Evolutionary conservation across 257 asterid genomes (phyloP).

Genomic region (Avicennia marina): DNA sequence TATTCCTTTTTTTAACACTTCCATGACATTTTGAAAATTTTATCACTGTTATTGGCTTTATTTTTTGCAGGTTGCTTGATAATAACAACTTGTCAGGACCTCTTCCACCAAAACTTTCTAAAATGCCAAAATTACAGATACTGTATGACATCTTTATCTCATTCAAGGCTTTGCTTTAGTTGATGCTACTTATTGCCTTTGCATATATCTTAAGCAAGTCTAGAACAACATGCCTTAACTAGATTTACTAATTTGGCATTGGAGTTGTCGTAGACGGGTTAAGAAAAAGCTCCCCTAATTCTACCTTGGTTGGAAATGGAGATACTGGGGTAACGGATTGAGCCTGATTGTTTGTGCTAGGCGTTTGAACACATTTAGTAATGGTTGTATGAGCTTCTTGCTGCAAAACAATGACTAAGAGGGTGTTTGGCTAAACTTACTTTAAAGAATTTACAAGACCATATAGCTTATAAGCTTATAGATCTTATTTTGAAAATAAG

Average conservation of each 20-base stretch:
- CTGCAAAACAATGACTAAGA: too few relatives aligned
- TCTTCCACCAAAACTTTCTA: constrained; percentile 66
- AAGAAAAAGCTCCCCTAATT: not conserved
- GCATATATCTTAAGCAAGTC: too few relatives aligned
- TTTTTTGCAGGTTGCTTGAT: constrained; percentile 81
- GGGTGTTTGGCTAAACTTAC: too few relatives aligned
- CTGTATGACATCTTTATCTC: constrained; percentile 50
- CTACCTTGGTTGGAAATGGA: too few relatives aligned
- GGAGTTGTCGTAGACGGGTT: constrained; percentile 7
- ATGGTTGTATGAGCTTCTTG: too few relatives aligned
- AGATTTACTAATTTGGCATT: not conserved
- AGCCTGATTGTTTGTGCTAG: too few relatives aligned
- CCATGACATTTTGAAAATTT: constrained; percentile 7
- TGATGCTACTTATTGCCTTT: not conserved
- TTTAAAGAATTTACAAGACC: too few relatives aligned
- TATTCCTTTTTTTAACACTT: not conserved
- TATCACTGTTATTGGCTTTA: constrained; percentile 7
- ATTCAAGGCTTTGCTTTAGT: not conserved
- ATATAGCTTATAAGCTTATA: too few relatives aligned
- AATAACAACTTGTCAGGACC: constrained; percentile 86
- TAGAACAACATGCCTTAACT: too few relatives aligned
- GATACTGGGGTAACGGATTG: too few relatives aligned
- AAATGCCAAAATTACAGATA: constrained; percentile 53
- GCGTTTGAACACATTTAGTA: too few relatives aligned
- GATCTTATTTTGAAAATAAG: too few relatives aligned